phyloP scores from a whole-genome alignment of 331 rosid species.

The Rhamnella rubrinervis region DNA sequence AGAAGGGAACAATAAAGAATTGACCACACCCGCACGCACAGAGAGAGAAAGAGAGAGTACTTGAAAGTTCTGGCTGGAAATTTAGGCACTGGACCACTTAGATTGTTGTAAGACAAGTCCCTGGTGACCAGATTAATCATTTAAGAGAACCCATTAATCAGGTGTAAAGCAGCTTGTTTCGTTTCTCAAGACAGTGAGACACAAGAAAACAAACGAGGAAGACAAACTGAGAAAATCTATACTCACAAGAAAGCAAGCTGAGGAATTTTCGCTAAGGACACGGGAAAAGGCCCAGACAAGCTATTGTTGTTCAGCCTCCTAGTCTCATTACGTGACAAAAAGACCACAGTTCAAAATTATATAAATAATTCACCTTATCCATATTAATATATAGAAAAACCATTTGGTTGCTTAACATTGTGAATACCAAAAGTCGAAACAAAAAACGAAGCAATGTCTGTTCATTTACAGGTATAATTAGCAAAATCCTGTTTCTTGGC shows the following conservation, averaged over 20 bases:
- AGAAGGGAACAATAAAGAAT: conserved; percentile 15
- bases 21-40: conserved; percentile 8
- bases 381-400: conserved; percentile 8
- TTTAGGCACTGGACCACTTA: conserved; percentile 91
- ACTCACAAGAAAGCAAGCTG: conserved; percentile 99
- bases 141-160: conserved; percentile 23
- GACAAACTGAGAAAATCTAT: conserved; percentile 29
- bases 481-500: conserved; percentile 27
- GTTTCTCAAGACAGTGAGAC: conserved; percentile 31
- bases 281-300: conserved; percentile 84
- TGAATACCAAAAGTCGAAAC: neutral
- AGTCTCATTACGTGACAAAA: conserved; percentile 39
- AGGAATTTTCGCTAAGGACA: conserved; percentile 63
- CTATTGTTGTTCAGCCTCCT: conserved; percentile 98
- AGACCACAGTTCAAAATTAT: conserved; percentile 17
- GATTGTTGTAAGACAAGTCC: conserved; percentile 97
- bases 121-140: conserved; percentile 44
- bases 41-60: conserved; percentile 38
- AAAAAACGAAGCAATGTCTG: neutral
- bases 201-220: conserved; percentile 18
- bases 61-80: conserved; percentile 87
- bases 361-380: conserved; percentile 1
- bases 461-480: neutral
- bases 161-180: conserved; percentile 21
- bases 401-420: conserved; percentile 2